Percentiles rank a stretch among this genome's conserved stretches.
Evolutionary conservation across 768 basidiomycete genomes (phyloP).

Genomic region (Suillus tomentosus): DNA sequence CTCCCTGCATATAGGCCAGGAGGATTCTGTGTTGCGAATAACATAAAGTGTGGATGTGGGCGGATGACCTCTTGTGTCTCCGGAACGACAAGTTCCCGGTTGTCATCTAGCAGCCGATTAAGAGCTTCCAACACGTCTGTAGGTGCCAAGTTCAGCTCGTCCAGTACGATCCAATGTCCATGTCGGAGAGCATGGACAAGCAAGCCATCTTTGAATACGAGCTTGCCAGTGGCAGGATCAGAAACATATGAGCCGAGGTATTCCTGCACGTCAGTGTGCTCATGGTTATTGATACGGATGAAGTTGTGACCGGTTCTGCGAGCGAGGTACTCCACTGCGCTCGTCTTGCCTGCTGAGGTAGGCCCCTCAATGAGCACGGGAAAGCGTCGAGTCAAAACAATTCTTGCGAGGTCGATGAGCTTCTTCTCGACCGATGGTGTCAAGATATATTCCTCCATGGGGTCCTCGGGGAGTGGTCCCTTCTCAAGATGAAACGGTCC

Average conservation of each 20-base stretch:
- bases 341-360: slow-evolving; percentile 97
- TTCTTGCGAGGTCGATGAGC: slow-evolving; percentile 91
- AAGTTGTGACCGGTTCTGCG: slow-evolving; percentile 91
- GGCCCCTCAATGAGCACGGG: slow-evolving; percentile 98
- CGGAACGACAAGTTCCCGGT: slow-evolving; percentile 92
- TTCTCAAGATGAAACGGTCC: slow-evolving; percentile 90
- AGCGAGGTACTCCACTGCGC: slow-evolving; percentile 94
- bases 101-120: slow-evolving; percentile 95
- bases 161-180: slow-evolving; percentile 97
- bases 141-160: slow-evolving; percentile 96
- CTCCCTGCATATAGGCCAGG: slow-evolving; percentile 94
- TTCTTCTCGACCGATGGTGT: slow-evolving; percentile 95
- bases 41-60: slow-evolving; percentile 95
- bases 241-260: slow-evolving; percentile 97
- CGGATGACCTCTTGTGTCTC: slow-evolving; percentile 94
- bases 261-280: slow-evolving; percentile 99
- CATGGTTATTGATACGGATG: slow-evolving; percentile 99
- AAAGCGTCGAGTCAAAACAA: slow-evolving; percentile 84
- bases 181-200: slow-evolving; percentile 88
- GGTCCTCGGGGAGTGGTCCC: slow-evolving; percentile 66
- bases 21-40: slow-evolving; percentile 98
- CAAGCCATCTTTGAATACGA: slow-evolving; percentile 92
- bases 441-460: slow-evolving; percentile 84
- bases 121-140: slow-evolving; percentile 98
- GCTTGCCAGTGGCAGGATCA: slow-evolving; percentile 88